A percentile compares a stretch with the other conserved stretches of the same genome.
phyloP scores from a whole-genome alignment of 2,329 filamentous ascomycete genomes.

The Colletotrichum abscissum region DNA sequence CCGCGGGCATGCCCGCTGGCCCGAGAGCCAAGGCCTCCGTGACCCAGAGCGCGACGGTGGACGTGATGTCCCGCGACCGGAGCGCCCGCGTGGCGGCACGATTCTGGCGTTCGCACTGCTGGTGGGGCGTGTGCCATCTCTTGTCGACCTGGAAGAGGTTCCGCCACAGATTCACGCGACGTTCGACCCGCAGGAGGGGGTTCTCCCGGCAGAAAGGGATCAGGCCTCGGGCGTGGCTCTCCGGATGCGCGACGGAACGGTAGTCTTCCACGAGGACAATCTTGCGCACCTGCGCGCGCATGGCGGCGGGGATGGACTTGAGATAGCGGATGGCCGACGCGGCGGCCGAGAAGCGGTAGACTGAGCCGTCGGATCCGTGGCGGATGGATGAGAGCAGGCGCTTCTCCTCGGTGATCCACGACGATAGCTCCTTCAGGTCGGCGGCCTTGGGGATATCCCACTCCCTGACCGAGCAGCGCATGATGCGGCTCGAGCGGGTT shows the following conservation, averaged over 20 bases:
- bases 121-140: neutral
- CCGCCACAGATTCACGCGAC: slow-evolving; percentile 5
- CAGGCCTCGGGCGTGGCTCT: slow-evolving; percentile 10
- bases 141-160: neutral
- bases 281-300: neutral
- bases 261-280: slow-evolving; percentile 4
- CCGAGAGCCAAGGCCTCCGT: neutral
- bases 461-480: too few species aligned
- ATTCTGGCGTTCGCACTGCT: too few species aligned
- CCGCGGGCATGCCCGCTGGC: slow-evolving; percentile 2
- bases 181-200: neutral
- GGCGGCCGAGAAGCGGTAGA: slow-evolving; percentile 10
- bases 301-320: neutral
- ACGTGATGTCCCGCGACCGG: neutral
- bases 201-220: slow-evolving; percentile 18
- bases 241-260: neutral
- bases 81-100: too few species aligned
- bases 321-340: neutral
- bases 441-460: neutral
- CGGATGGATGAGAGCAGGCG: neutral
- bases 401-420: neutral
- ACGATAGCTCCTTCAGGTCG: neutral
- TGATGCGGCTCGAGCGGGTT: too few species aligned
- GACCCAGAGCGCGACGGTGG: neutral
- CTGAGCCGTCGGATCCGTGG: too few species aligned